These are phyloP conservation scores for Crithidia thermophila DNA, from an alignment of 208 protist species.

Conservation along the genomic window DNA sequence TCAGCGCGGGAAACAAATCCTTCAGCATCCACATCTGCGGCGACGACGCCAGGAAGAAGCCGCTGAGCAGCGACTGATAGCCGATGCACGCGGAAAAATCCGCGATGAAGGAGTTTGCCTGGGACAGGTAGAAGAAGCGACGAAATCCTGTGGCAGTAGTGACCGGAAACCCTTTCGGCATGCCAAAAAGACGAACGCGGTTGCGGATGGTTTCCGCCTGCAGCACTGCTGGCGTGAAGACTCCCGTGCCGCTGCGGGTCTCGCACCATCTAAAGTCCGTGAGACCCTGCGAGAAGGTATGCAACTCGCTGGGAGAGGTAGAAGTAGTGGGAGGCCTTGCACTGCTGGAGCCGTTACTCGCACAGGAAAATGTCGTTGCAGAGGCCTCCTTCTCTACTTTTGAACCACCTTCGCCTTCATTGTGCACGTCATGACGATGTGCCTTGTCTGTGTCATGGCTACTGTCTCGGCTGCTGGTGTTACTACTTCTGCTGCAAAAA, in stretches of 20 bases:
- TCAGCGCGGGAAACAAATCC: constrained; percentile 72
- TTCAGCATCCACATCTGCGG: constrained; percentile 91
- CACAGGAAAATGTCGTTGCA: too few species aligned
- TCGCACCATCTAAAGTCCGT: constrained; percentile 47
- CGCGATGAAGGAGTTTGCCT: constrained; percentile 69
- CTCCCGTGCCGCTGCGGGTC: background rate
- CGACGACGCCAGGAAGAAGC: constrained; percentile 78
- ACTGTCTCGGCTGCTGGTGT: background rate
- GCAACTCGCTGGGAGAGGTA: too few species aligned
- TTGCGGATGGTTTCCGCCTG: constrained; percentile 34
- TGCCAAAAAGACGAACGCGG: constrained; percentile 62
- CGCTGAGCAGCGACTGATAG: constrained; percentile 81
- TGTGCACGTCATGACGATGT: too few species aligned
- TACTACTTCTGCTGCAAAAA: background rate
- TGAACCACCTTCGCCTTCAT: too few species aligned
- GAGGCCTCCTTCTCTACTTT: background rate
- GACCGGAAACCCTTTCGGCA: constrained; percentile 77
- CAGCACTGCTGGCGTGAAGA: constrained; percentile 28
- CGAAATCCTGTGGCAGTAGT: constrained; percentile 73
- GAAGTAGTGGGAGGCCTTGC: too few species aligned
- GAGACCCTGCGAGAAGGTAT: constrained; percentile 59
- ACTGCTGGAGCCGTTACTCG: background rate
- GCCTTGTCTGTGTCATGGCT: too few species aligned
- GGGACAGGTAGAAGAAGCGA: constrained; percentile 75
- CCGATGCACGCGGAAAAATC: constrained; percentile 87